Evolutionary conservation across 352 stramenopile genomes (phyloP), one percentile per base, ranked within the genome.

Genomic region (Phytophthora sojae): DNA sequence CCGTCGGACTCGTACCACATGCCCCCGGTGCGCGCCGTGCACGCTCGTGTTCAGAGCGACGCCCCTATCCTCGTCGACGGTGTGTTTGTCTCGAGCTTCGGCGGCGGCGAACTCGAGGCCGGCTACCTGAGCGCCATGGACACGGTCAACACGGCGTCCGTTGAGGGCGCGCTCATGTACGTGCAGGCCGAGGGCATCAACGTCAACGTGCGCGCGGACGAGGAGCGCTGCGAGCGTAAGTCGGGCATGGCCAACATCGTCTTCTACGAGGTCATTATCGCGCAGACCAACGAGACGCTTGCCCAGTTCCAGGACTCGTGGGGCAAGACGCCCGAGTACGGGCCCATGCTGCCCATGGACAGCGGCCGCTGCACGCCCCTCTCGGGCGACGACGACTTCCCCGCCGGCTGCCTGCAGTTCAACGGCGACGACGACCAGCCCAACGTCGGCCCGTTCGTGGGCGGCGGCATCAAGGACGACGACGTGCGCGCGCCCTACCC

Each of bases 141-240:
- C 72, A 79, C 74, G 2, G 86, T 95, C 61, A 95, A 95, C 71
- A 91, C 85, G 5, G 88, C 86, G 17, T 83, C 65, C 0, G 84
- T 95, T 0, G 86, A 94, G 26, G 88, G 88, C 17, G 78, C 84
- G 4, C 76, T 95, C 49, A 92, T 94, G 83, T 95, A 90, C 57
- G 85, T 95, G 4, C 86, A 94, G 70, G 85, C 86, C 1, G 88
- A 95, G 39, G 84, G 85, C 15, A 95, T 95, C 73, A 91, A 95
- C 65, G 35, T 81, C 23, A 80, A 87, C 45, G 69, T 76, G 11
- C 84, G 86, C 6, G 64, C 79, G 0, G 32, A 72, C 2, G 68
- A 85, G 0, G 60, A 90, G 21, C 81, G 82, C 5, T 95, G 88
- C 69, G 59, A 78, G 73, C 85, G 87, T 47, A 92, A 91, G 73